These are phyloP conservation scores for Sorghum bicolor DNA, from an alignment of 176 grass and related monocot genomes.

Conservation along the genomic window DNA sequence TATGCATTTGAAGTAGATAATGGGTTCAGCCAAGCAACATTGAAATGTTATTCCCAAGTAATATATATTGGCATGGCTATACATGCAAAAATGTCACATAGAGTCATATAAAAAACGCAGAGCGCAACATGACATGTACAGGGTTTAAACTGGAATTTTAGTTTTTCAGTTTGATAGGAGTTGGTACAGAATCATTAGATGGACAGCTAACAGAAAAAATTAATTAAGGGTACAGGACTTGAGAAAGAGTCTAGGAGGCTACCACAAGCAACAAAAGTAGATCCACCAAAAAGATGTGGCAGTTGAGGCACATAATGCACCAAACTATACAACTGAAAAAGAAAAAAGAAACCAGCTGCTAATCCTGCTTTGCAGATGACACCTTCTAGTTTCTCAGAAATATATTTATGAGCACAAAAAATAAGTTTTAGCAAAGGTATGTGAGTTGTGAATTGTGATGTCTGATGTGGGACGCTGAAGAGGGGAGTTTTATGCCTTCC, in stretches of 20 bases:
- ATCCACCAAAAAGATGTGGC: not conserved
- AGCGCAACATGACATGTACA: conserved; percentile 1
- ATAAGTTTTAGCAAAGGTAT: not conserved
- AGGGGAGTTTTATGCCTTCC: not conserved
- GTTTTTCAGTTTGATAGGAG: not conserved
- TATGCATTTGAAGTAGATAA: conserved; percentile 26
- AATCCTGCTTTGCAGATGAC: not conserved
- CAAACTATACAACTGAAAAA: conserved; percentile 1
- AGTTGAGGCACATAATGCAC: not conserved
- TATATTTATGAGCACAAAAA: not conserved
- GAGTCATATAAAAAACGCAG: not conserved
- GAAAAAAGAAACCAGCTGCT: not conserved
- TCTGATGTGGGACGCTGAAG: not conserved
- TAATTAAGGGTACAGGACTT: not conserved
- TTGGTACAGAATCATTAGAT: not conserved
- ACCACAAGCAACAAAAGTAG: conserved; percentile 9
- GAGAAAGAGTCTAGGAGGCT: not conserved
- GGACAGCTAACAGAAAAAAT: not conserved
- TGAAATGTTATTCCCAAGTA: not conserved
- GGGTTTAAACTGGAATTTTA: not conserved
- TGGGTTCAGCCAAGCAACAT: not conserved
- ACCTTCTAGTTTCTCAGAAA: conserved; percentile 4
- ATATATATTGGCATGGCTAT: not conserved
- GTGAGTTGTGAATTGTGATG: not conserved
- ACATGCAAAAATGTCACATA: not conserved